Percentiles rank a stretch among this genome's conserved stretches.
These are phyloP conservation scores for Irpex sp. DNA, from an alignment of 1,284 basidiomycete species.

Conservation along the genomic window DNA sequence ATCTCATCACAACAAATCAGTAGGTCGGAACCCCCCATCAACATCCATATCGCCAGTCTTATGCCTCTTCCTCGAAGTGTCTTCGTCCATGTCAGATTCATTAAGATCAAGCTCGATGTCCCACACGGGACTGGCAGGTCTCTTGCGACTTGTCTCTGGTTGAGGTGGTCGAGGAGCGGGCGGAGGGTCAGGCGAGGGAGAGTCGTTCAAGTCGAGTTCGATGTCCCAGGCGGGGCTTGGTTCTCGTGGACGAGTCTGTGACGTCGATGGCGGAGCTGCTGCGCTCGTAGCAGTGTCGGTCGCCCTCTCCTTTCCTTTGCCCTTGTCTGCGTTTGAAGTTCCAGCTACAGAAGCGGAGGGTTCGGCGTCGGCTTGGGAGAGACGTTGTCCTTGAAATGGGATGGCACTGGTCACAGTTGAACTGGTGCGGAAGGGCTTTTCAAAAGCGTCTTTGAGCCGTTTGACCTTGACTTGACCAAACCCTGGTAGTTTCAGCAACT, in stretches of 20 bases:
- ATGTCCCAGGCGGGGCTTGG: conserved; percentile 37
- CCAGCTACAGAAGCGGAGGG: background rate
- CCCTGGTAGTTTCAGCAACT: conserved; percentile 83
- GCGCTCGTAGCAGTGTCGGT: conserved; percentile 1
- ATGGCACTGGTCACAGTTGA: conserved; percentile 36
- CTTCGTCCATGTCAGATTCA: conserved; percentile 24
- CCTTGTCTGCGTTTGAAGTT: background rate
- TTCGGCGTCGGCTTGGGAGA: background rate
- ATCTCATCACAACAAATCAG: background rate
- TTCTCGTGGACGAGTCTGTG: conserved; percentile 15
- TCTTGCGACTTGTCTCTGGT: conserved; percentile 16
- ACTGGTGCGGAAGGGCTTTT: conserved; percentile 70
- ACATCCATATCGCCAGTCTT: background rate
- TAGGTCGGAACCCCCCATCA: conserved; percentile 1
- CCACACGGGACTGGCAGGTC: conserved; percentile 48
- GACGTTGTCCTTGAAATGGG: conserved; percentile 21
- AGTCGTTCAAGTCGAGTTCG: conserved; percentile 32
- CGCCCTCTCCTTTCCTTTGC: conserved; percentile 13
- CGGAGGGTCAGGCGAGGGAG: conserved; percentile 16
- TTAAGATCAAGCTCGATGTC: conserved; percentile 56
- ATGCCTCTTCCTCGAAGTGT: conserved; percentile 6
- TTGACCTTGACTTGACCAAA: conserved; percentile 95
- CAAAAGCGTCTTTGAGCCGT: conserved; percentile 74
- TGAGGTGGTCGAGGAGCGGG: conserved; percentile 13
- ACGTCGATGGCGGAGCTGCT: background rate